Percentiles rank a stretch among this genome's conserved stretches.
phyloP scores from a whole-genome alignment of 2,329 filamentous ascomycete species.

The Didymella arachidicola region DNA sequence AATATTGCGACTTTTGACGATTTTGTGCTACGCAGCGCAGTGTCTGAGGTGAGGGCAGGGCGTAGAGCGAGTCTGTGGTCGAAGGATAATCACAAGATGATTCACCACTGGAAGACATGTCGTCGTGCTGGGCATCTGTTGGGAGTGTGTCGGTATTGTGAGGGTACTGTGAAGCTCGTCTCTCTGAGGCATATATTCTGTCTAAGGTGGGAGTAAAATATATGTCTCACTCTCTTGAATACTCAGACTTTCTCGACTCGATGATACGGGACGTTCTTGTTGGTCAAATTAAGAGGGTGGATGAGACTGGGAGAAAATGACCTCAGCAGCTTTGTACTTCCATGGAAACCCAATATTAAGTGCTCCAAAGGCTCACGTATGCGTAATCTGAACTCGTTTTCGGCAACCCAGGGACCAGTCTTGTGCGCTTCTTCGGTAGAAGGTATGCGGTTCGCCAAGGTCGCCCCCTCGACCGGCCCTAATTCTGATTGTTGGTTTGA shows the following conservation, averaged over 20 bases:
- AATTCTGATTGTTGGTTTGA: not conserved
- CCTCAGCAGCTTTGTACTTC: not conserved
- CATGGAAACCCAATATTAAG: not conserved
- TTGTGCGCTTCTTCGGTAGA: not conserved
- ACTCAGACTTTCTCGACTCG: not conserved
- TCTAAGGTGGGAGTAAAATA: not conserved
- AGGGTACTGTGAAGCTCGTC: not conserved
- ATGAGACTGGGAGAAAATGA: not conserved
- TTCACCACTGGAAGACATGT: not conserved
- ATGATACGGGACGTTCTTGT: not conserved
- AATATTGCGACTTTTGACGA: not conserved
- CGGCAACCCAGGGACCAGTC: not conserved
- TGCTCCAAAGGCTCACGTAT: not conserved
- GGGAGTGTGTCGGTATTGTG: not conserved
- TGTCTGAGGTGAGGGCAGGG: not conserved
- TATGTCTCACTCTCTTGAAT: not conserved
- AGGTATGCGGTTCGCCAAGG: not conserved
- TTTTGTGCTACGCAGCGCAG: not conserved
- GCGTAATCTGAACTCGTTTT: not conserved
- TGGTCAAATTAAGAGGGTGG: not conserved
- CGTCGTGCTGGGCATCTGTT: not conserved
- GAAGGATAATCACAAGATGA: not conserved
- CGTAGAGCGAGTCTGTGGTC: not conserved
- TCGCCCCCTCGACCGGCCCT: slow-evolving; percentile 10
- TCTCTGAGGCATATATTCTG: not conserved